Evolutionary conservation across 1,284 basidiomycete genomes (phyloP), one percentile per base, ranked within the genome.

Genomic region (Cronartium quercuum): DNA sequence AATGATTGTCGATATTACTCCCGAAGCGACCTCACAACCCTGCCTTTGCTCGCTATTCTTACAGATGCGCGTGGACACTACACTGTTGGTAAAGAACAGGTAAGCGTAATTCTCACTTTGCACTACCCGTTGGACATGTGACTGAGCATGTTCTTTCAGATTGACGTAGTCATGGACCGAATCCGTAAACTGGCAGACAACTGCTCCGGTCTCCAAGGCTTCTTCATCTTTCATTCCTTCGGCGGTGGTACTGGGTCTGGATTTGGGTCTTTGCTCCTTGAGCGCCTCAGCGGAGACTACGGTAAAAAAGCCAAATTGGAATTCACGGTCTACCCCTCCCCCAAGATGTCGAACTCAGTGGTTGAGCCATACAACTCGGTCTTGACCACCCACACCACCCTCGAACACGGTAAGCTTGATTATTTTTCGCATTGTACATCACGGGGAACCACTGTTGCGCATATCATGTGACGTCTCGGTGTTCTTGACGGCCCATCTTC

Each of bases 201-300:
- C 85, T 97, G 94, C 86, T 89, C 90, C 61, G 96, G 96, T 82
- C 89, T 98, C 62, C 96, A 99, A 84, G 95, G 96, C 79, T 98
- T 98, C 88, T 98, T 99, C 83, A 93, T 98, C 81, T 98, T 98
- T 89, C 96, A 98, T 86, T 98, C 96, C 61, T 97, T 98, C 82
- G 96, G 96, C 82, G 96, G 96, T 83, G 96, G 96, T 84, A 98
- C 95, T 80, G 96, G 96, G 81, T 98, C 96, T 77, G 96, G 96
- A 80, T 98, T 99, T 83, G 96, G 96, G 82, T 94, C 96, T 70
- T 90, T 98, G 79, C 86, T 98, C 73, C 88, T 98, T 78, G 96
- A 98, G 85, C 89, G 93, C 77, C 89, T 98, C 77, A 95, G 94
- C 55, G 90, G 91, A 77, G 95, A 98, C 85, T 98, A 98, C 81